Conservation (phyloP, 129 eudicot species). For the Oenanthe sinensis region DNA sequence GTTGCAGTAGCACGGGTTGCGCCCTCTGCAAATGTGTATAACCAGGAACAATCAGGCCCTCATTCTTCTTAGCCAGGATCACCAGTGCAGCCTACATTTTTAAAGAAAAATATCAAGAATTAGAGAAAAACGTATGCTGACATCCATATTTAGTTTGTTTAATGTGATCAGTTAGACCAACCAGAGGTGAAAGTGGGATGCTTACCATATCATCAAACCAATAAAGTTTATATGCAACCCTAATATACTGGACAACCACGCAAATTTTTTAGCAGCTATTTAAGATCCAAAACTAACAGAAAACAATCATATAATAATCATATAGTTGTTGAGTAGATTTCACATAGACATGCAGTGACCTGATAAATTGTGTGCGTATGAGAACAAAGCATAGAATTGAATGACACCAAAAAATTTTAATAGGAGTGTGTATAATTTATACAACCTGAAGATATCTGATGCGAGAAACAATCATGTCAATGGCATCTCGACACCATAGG, state of each 20-base stretch:
- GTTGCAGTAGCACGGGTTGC: conserved; percentile 88
- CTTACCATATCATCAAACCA: rapidly evolving
- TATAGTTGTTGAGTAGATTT: not conserved
- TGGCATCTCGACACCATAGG: conserved; percentile 90
- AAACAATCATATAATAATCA: not conserved
- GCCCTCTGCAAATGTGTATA: conserved; percentile 94
- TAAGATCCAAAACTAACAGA: not conserved
- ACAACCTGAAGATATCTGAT: conserved; percentile 65
- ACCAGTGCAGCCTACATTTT: conserved; percentile 55
- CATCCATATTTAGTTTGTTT: not conserved
- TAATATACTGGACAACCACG: not conserved
- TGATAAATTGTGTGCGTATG: not conserved
- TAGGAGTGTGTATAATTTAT: not conserved
- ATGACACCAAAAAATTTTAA: not conserved
- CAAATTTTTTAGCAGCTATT: not conserved
- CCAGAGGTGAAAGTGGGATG: not conserved
- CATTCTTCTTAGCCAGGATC: conserved; percentile 61
- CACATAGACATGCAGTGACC: not conserved
- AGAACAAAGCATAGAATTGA: not conserved
- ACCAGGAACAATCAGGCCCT: conserved; percentile 89
- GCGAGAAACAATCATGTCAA: conserved; percentile 37
- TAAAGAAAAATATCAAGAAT: conserved; percentile 2
- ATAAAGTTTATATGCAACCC: not conserved
- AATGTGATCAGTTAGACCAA: not conserved
- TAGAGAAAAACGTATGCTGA: not conserved